phyloP scores from a whole-genome alignment of 1,139 yeast species.

The Blastobotrys persicus region DNA sequence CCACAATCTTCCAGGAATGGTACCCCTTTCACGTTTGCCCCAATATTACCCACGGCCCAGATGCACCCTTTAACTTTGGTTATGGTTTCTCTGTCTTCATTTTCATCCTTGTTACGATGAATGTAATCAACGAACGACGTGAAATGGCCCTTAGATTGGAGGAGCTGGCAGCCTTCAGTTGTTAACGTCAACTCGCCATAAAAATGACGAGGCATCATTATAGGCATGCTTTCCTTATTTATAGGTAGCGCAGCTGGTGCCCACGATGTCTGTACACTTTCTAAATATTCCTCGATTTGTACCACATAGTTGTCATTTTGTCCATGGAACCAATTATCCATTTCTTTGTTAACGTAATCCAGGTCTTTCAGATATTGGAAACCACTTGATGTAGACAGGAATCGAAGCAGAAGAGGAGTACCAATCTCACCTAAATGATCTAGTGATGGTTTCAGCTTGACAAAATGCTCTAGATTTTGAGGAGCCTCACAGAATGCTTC shows the following conservation, averaged over 20 bases:
- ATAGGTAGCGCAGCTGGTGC: conserved; percentile 3
- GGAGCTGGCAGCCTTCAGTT: conserved; percentile 65
- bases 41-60: conserved; percentile 88
- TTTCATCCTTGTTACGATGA: conserved; percentile 36
- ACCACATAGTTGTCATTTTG: conserved; percentile 52
- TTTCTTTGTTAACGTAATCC: conserved; percentile 55
- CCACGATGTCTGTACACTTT: conserved; percentile 29
- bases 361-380: conserved; percentile 50
- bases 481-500: conserved; percentile 48
- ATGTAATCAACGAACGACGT: conserved; percentile 44
- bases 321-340: conserved; percentile 59
- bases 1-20: conserved; percentile 61
- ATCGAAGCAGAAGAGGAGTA: conserved; percentile 49
- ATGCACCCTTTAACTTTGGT: conserved; percentile 66
- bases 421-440: conserved; percentile 47
- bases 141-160: conserved; percentile 50
- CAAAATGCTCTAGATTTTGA: conserved; percentile 45
- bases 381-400: conserved; percentile 56
- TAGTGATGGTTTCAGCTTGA: conserved; percentile 46
- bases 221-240: conserved; percentile 12
- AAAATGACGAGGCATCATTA: conserved; percentile 59
- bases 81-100: conserved; percentile 32
- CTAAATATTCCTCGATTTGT: conserved; percentile 48
- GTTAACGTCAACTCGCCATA: conserved; percentile 79
- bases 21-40: conserved; percentile 61